Evolutionary conservation across 2,329 filamentous ascomycete genomes (phyloP).

Genomic region (Cercospora sp.): DNA sequence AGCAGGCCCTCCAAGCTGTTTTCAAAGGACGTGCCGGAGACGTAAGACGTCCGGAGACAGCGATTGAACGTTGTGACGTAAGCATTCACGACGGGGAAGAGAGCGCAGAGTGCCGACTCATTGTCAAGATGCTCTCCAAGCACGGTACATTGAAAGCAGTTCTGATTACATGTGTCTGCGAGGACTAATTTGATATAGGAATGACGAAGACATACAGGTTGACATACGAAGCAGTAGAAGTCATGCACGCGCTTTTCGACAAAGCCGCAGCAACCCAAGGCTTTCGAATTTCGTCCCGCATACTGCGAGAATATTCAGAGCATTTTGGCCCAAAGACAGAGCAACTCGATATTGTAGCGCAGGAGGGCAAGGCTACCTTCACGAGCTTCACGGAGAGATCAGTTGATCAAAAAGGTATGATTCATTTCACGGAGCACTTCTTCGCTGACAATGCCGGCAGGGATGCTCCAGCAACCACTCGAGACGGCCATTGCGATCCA

Average conservation of each 20-base stretch:
- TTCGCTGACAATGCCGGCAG: slow-evolving; percentile 44
- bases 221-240: slow-evolving; percentile 71
- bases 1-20: slow-evolving; percentile 62
- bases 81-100: slow-evolving; percentile 70
- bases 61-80: slow-evolving; percentile 74
- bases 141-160: slow-evolving; percentile 56
- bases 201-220: slow-evolving; percentile 76
- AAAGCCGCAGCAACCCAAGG: slow-evolving; percentile 64
- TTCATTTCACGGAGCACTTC: background rate
- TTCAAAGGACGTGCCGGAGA: slow-evolving; percentile 70
- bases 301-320: slow-evolving; percentile 73
- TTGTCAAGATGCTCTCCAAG: slow-evolving; percentile 71
- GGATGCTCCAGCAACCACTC: slow-evolving; percentile 75
- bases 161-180: slow-evolving; percentile 7
- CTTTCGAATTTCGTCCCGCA: slow-evolving; percentile 72
- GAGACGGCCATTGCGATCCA: slow-evolving; percentile 78
- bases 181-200: slow-evolving; percentile 46
- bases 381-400: slow-evolving; percentile 82
- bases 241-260: slow-evolving; percentile 75
- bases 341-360: slow-evolving; percentile 74
- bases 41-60: slow-evolving; percentile 64
- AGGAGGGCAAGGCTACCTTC: slow-evolving; percentile 69
- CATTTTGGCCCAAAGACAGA: slow-evolving; percentile 80
- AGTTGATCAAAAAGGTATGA: slow-evolving; percentile 62
- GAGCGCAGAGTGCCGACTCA: slow-evolving; percentile 68